Evolutionary conservation across 2,329 filamentous ascomycete species (phyloP), one percentile per base, ranked within the genome.

Genomic region (Scleromitrula shiraiana): DNA sequence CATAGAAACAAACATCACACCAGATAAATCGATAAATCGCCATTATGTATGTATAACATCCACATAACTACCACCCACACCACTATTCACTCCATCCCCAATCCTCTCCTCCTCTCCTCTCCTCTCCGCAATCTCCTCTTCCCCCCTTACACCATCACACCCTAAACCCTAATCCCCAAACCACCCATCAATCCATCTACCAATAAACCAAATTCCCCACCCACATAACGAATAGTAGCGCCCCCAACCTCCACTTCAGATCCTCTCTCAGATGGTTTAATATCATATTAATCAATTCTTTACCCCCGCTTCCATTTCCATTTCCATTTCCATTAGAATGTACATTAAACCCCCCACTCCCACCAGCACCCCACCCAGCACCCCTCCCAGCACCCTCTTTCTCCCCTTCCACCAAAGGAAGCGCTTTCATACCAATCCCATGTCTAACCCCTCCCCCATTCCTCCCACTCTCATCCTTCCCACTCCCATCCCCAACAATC

Each of bases 351-450:
- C 20, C 24, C 36, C 36, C 36, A 27, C 10, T 26, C 7, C 26
- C 17, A 12, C 17, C 32, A 19, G 19, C 43, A 23, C 27, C 17
- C 9, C 47, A 26, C 15, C 29, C 7, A 38, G 41, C 3, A 15
- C 26, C 8, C n/a, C 29, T 9, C 20, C n/a, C 36, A 26, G 33
- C 36, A 27, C 68, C 52, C 37, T 70, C 62, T 66, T 66, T 70
- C 10, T 44, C 53, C 1, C 66, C 67, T 8, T 72, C 40, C 5
- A 53, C 59, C 32, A 61, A 60, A 2, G 67, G 70, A 4, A 68
- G 68, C 35, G 59, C 56, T 3, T 65, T 59, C 8, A 66, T 12
- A 30, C 29, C n/a, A n/a, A 30, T 32, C 29, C 22, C 15, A 27
- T 7, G 5, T 14, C 33, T 9, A n/a, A 9, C 33, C 20, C 38